Conservation (phyloP, 2,329 filamentous ascomycete species). For the Apiospora aurea region DNA sequence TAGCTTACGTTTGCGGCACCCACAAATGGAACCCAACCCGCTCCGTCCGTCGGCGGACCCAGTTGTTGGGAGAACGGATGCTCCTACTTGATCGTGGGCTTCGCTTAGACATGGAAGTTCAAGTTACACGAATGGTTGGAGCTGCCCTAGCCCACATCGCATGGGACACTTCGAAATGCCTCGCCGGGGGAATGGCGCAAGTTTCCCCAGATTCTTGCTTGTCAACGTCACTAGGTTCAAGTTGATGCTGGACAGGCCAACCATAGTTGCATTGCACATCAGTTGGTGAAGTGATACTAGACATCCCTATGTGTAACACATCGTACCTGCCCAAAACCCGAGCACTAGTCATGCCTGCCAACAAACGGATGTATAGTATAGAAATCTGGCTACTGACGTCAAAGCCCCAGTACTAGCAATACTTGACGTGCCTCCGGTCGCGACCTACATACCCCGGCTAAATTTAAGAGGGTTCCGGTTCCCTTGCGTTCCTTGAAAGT, state of each 20-base stretch:
- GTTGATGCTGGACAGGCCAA: neutral
- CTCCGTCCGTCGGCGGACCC: constrained; percentile 14
- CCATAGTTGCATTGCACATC: neutral
- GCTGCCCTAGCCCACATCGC: constrained; percentile 7
- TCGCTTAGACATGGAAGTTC: constrained; percentile 10
- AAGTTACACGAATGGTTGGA: constrained; percentile 4
- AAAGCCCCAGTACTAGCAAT: neutral
- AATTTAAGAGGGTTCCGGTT: neutral
- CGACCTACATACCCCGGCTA: neutral
- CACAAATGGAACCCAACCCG: constrained; percentile 7
- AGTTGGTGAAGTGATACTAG: neutral
- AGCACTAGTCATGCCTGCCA: neutral
- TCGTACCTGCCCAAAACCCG: neutral
- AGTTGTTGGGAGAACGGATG: constrained; percentile 6
- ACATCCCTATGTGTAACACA: neutral
- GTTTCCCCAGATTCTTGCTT: constrained; percentile 3
- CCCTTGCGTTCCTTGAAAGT: neutral
- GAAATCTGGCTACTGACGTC: neutral
- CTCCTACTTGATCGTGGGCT: neutral
- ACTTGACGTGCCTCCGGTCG: neutral
- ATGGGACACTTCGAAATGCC: constrained; percentile 8
- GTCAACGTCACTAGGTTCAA: constrained; percentile 3
- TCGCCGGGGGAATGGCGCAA: neutral
- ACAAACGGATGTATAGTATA: neutral
- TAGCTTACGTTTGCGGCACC: constrained; percentile 11